Percentiles rank a stretch among this genome's conserved stretches.
These are phyloP conservation scores for Populus hybrid DNA, from an alignment of 441 rosid species.

Conservation along the genomic window DNA sequence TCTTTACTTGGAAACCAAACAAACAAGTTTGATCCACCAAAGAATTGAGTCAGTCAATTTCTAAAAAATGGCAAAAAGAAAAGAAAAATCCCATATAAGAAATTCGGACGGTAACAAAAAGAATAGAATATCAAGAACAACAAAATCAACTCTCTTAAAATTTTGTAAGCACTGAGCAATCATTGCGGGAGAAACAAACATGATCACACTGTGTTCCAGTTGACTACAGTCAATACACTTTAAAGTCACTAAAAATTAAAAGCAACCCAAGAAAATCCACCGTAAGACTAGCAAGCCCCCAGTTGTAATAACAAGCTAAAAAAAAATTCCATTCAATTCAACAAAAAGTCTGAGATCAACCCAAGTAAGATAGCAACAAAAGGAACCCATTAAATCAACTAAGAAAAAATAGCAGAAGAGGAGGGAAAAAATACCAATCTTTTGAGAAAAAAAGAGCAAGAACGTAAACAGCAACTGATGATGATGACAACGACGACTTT, in stretches of 20 bases:
- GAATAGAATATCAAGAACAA: background rate
- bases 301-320: constrained; percentile 1
- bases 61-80: background rate
- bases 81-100: background rate
- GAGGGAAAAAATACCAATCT: constrained; percentile 34
- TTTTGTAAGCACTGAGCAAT: background rate
- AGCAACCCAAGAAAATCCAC: background rate
- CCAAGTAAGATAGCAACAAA: constrained; percentile 11
- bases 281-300: constrained; percentile 1
- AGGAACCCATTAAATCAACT: constrained; percentile 11
- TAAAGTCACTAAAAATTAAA: constrained; percentile 8
- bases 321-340: constrained; percentile 9
- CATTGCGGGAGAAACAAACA: background rate
- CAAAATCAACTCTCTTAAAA: background rate
- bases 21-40: background rate
- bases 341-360: constrained; percentile 14
- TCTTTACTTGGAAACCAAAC: background rate
- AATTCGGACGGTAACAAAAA: background rate
- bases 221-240: constrained; percentile 21
- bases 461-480: constrained; percentile 28
- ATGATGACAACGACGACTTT: constrained; percentile 26
- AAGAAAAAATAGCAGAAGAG: background rate
- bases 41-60: background rate
- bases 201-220: background rate
- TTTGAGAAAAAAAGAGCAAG: constrained; percentile 33